Conservation (phyloP, 352 stramenopile species). For the Phytophthora brassicae region DNA sequence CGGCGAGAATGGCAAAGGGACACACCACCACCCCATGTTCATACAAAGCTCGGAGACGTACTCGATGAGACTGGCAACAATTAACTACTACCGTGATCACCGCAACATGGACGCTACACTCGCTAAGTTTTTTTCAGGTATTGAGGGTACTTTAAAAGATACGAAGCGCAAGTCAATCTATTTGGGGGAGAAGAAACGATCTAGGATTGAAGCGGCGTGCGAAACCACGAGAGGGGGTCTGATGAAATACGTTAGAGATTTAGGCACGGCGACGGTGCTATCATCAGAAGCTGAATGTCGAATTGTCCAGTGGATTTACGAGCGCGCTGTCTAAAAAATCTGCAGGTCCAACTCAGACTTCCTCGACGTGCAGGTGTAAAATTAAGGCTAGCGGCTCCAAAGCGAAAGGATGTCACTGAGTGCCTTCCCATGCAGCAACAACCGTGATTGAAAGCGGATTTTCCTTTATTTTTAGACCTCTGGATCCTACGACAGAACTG, state of each 20-base stretch:
- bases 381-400: no score
- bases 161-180: constrained; percentile 1
- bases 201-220: neutral
- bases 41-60: neutral
- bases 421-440: no score
- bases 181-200: neutral
- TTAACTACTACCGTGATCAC: constrained; percentile 4
- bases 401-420: no score
- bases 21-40: neutral
- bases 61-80: neutral
- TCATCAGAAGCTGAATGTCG: constrained; percentile 12
- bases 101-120: neutral
- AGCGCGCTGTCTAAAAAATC: neutral
- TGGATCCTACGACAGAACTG: no score
- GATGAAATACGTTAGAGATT: neutral
- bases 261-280: constrained; percentile 15
- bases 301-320: constrained; percentile 29
- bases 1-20: neutral
- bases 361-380: no score
- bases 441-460: no score
- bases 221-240: neutral
- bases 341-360: no score
- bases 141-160: neutral
- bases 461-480: no score
- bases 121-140: neutral